Conservation (phyloP, 2,329 filamentous ascomycete genomes). For the Mariannaea sp. region DNA sequence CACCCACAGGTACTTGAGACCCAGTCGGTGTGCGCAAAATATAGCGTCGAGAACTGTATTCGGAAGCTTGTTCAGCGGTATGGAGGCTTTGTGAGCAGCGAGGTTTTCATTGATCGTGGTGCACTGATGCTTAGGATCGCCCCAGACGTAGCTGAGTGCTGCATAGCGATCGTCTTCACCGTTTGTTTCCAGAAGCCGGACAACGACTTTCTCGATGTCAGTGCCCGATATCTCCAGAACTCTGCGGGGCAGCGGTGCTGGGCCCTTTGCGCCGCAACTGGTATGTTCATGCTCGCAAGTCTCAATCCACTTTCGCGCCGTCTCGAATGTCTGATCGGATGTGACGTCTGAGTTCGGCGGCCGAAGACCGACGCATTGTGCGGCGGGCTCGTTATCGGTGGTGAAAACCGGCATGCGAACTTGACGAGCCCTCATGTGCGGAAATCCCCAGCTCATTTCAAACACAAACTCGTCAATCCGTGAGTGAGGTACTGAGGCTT, state of each 20-base stretch:
- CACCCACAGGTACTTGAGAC: constrained; percentile 17
- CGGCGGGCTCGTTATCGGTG: not conserved
- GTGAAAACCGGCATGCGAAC: not conserved
- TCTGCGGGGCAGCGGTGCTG: not conserved
- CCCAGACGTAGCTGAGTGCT: constrained; percentile 15
- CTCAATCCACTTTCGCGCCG: constrained; percentile 5
- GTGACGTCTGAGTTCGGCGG: not conserved
- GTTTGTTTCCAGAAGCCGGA: not conserved
- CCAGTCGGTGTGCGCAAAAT: not conserved
- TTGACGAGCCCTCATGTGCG: not conserved
- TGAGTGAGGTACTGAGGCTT: not conserved
- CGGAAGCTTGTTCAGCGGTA: constrained; percentile 1
- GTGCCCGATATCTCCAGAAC: not conserved
- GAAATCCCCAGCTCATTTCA: constrained; percentile 11
- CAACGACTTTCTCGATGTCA: not conserved
- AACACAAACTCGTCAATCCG: not conserved
- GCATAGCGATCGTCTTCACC: constrained; percentile 1
- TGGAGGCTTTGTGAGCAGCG: not conserved
- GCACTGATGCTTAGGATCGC: not conserved
- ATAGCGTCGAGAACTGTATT: constrained; percentile 13
- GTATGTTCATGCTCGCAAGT: not conserved
- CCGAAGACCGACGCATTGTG: not conserved
- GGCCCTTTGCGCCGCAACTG: not conserved
- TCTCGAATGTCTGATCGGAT: not conserved
- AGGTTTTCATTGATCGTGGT: constrained; percentile 2